Evolutionary conservation across 2,329 filamentous ascomycete genomes (phyloP), one percentile per base, ranked within the genome.

Genomic region (Aspergillus versicolor): DNA sequence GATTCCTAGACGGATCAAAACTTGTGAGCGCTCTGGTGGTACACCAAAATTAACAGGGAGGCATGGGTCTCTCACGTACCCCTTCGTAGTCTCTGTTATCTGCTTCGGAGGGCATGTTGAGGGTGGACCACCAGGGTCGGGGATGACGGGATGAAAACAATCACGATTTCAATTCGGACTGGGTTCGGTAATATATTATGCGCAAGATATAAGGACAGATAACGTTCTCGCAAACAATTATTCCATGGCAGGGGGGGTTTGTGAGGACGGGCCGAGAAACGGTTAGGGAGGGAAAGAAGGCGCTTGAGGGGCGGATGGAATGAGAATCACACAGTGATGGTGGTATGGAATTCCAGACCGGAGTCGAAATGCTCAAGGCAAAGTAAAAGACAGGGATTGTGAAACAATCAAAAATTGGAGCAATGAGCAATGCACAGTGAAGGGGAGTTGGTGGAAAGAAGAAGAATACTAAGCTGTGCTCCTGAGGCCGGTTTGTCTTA

Each of bases 1-100:
- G 84, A 84, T 67, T 92, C 88, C 88, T 91, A 70, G 19, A 57
- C n/a, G 47, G 45, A 11, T 11, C 7, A 30, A 51, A 41, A n/a
- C 5, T 21, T 21, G 44, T 59, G 9, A 59, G 56, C 43, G 54
- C 42, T 49, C 15, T 46, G 34, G 56, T 40, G 17, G 46, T 45
- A 42, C 55, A 42, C 37, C 37, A 41, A 43, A 9, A 56, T 49
- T 57, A 54, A 54, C 53, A 21, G 32, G n/a, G n/a, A 48, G 43
- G 40, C 19, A 24, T 34, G 34, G 15, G 21, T 34, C 12, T 19
- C 30, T 48, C 27, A 63, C 71, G 67, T 55, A 78, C 76, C 67
- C 72, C 74, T 70, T 77, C 74, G 59, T 75, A 75, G 60, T 77
- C 75, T 60, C 68, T 71, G 61, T 73, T 75, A 61, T 74, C 74